phyloP scores from a whole-genome alignment of 2,329 filamentous ascomycete genomes.

The Cladophialophora psammophila region DNA sequence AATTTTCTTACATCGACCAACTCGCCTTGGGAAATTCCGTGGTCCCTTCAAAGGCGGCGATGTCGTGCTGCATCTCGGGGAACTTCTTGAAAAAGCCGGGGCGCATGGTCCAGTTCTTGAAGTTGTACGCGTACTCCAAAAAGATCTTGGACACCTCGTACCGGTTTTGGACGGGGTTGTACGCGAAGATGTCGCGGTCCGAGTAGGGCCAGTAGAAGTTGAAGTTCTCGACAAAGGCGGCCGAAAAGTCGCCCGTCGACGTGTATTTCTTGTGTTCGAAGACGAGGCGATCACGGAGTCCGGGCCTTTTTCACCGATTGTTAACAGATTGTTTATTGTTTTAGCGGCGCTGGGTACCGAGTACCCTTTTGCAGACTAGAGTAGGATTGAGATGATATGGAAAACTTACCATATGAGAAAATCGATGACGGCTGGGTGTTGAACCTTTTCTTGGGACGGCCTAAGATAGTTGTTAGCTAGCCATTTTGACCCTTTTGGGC shows the following conservation, averaged over 20 bases:
- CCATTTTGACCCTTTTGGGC: not conserved
- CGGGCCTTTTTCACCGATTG: constrained; percentile 20
- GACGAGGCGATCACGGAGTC: constrained; percentile 38
- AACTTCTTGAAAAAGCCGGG: constrained; percentile 39
- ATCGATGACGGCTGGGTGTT: constrained; percentile 40
- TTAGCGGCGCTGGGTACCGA: too few species aligned
- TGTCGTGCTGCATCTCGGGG: constrained; percentile 40
- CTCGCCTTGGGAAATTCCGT: constrained; percentile 25
- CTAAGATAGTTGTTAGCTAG: constrained; percentile 9
- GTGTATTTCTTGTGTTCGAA: constrained; percentile 40
- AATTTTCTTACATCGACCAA: constrained; percentile 12
- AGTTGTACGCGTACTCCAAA: constrained; percentile 36
- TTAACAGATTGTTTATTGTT: too few species aligned
- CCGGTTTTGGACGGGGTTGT: constrained; percentile 25
- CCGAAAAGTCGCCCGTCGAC: constrained; percentile 35
- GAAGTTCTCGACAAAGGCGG: constrained; percentile 38
- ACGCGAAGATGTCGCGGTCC: constrained; percentile 36
- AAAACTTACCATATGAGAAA: constrained; percentile 36
- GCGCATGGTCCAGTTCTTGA: constrained; percentile 41
- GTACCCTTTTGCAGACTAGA: too few species aligned
- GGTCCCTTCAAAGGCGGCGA: constrained; percentile 31
- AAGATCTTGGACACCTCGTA: constrained; percentile 37
- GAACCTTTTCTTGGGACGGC: constrained; percentile 38
- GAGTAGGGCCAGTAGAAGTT: constrained; percentile 40
- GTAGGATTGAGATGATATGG: not conserved